A percentile compares a stretch with the other conserved stretches of the same genome.
Conservation (phyloP, 2,329 filamentous ascomycete species). For the Fusarium mexicanum region DNA sequence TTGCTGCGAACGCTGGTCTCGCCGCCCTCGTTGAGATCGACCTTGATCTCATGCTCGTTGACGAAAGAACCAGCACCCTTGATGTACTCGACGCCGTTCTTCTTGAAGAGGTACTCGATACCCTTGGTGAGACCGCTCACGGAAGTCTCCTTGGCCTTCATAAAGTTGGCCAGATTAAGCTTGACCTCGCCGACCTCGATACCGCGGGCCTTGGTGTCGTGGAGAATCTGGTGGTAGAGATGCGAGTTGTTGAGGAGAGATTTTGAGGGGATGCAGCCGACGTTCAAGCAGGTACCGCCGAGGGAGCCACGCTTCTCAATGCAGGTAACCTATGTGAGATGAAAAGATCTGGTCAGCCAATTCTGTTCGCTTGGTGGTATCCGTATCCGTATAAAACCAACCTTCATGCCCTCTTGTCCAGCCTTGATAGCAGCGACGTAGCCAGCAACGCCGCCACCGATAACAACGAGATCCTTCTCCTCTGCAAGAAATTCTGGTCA, state of each 20-base stretch:
- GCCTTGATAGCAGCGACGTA: slow-evolving; percentile 99
- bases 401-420: slow-evolving; percentile 96
- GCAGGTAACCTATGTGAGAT: slow-evolving; percentile 77
- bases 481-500: slow-evolving; percentile 60
- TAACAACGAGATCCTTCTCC: slow-evolving; percentile 97
- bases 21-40: slow-evolving; percentile 89
- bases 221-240: slow-evolving; percentile 94
- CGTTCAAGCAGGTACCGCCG: slow-evolving; percentile 97
- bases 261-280: slow-evolving; percentile 99
- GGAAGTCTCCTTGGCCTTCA: slow-evolving; percentile 98
- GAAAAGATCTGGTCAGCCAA: slow-evolving; percentile 23
- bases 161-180: slow-evolving; percentile 93
- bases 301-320: slow-evolving; percentile 97
- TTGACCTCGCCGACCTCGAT: slow-evolving; percentile 98
- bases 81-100: slow-evolving; percentile 98
- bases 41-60: slow-evolving; percentile 90
- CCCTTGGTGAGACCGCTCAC: slow-evolving; percentile 92
- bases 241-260: slow-evolving; percentile 99
- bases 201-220: slow-evolving; percentile 96
- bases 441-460: slow-evolving; percentile 96
- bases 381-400: slow-evolving; percentile 48
- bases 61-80: slow-evolving; percentile 91
- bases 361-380: not conserved
- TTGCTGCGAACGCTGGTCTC: slow-evolving; percentile 88
- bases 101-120: slow-evolving; percentile 98